Percentiles rank a stretch among this genome's conserved stretches.
Evolutionary conservation across 1,139 yeast species (phyloP).

Genomic region (Protomyces inouyei): DNA sequence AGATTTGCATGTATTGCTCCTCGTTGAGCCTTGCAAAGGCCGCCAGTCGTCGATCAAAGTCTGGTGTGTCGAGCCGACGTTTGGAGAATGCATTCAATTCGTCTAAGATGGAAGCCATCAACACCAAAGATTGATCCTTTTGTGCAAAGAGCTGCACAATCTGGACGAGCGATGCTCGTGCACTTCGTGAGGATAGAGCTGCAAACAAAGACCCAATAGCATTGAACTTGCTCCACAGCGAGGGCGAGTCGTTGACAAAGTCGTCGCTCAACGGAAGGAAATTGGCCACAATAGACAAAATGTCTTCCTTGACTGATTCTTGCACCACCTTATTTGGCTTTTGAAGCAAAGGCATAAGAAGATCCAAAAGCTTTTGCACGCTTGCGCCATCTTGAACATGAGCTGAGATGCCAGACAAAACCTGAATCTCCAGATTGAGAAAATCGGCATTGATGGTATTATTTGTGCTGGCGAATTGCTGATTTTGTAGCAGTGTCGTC

Average conservation of each 20-base stretch:
- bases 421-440: constrained; percentile 12
- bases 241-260: constrained; percentile 52
- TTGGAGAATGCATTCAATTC: constrained; percentile 67
- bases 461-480: constrained; percentile 17
- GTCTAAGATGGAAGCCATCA: constrained; percentile 50
- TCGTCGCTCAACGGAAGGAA: constrained; percentile 46
- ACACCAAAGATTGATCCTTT: constrained; percentile 46
- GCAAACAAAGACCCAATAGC: constrained; percentile 58
- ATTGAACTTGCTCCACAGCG: constrained; percentile 52
- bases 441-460: constrained; percentile 21
- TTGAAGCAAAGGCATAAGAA: constrained; percentile 42
- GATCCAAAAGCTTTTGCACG: constrained; percentile 23
- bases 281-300: constrained; percentile 55
- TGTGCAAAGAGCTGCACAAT: constrained; percentile 59
- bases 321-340: constrained; percentile 57
- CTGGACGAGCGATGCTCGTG: constrained; percentile 57
- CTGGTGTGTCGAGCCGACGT: constrained; percentile 65
- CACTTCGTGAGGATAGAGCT: constrained; percentile 52
- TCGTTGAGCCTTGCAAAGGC: constrained; percentile 69
- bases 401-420: constrained; percentile 24
- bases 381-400: constrained; percentile 19
- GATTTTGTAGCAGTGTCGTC: constrained; percentile 12
- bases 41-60: constrained; percentile 66
- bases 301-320: constrained; percentile 52
- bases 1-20: constrained; percentile 43